A percentile compares a stretch with the other conserved stretches of the same genome.
These are phyloP conservation scores for Monosporozyma servazzii DNA, from an alignment of 805 yeast genomes.

Conservation along the genomic window DNA sequence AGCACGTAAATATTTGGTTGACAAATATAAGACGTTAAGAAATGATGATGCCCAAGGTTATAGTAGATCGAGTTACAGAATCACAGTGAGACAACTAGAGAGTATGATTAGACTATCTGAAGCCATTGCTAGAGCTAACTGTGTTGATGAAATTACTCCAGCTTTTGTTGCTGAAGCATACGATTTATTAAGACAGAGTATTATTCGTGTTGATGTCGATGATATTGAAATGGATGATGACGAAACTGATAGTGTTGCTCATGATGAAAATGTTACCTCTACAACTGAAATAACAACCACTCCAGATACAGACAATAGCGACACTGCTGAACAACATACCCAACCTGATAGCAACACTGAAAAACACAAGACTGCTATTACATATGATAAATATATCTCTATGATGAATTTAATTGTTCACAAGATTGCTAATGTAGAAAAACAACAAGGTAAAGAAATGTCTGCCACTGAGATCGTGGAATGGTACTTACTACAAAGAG, in stretches of 20 bases:
- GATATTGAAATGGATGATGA: slow-evolving; percentile 82
- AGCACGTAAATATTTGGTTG: slow-evolving; percentile 69
- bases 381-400: slow-evolving; percentile 78
- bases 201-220: slow-evolving; percentile 88
- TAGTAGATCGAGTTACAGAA: slow-evolving; percentile 71
- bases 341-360: background rate
- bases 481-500: slow-evolving; percentile 71
- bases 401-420: slow-evolving; percentile 74
- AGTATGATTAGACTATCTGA: slow-evolving; percentile 88
- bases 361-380: slow-evolving; percentile 43
- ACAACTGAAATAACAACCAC: slow-evolving; percentile 4
- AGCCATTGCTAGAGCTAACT: slow-evolving; percentile 94
- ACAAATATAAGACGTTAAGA: slow-evolving; percentile 76
- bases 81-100: slow-evolving; percentile 94
- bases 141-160: slow-evolving; percentile 79
- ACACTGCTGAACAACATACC: slow-evolving; percentile 18
- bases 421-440: slow-evolving; percentile 51
- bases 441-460: slow-evolving; percentile 47
- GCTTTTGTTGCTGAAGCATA: slow-evolving; percentile 89
- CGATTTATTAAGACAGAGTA: slow-evolving; percentile 79
- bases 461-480: slow-evolving; percentile 62
- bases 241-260: slow-evolving; percentile 21
- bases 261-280: slow-evolving; percentile 18
- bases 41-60: slow-evolving; percentile 85
- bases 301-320: slow-evolving; percentile 14